Evolutionary conservation across 2,329 filamentous ascomycete species (phyloP).

Genomic region (Claviceps cyperi): DNA sequence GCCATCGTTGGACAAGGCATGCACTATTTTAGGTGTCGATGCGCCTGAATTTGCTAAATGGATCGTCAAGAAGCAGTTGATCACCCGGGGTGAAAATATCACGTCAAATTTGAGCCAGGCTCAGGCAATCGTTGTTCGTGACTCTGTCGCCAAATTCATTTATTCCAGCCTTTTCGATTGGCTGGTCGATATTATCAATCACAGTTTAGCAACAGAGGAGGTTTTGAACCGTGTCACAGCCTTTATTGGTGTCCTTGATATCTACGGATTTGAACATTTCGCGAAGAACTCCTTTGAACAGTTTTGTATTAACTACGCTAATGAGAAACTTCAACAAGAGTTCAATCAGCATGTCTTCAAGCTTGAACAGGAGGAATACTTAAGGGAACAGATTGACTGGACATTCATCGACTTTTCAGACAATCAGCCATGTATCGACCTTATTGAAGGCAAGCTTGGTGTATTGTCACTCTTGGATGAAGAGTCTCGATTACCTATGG

Average conservation of each 20-base stretch:
- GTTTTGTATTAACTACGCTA: slow-evolving; percentile 99
- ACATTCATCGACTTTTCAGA: slow-evolving; percentile 99
- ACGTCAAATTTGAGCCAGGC: slow-evolving; percentile 88
- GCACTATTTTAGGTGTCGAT: slow-evolving; percentile 76
- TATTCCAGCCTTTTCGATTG: slow-evolving; percentile 98
- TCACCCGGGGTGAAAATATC: slow-evolving; percentile 94
- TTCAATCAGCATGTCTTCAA: slow-evolving; percentile 99
- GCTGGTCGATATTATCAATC: slow-evolving; percentile 95
- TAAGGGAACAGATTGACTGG: slow-evolving; percentile 95
- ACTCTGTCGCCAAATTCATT: slow-evolving; percentile 96
- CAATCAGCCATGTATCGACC: slow-evolving; percentile 96
- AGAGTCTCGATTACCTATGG: slow-evolving; percentile 92
- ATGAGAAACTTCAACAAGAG: slow-evolving; percentile 97
- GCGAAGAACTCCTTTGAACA: slow-evolving; percentile 99
- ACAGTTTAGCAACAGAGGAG: slow-evolving; percentile 74
- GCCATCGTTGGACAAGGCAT: slow-evolving; percentile 68
- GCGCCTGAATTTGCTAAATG: slow-evolving; percentile 81
- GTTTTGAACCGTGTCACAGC: slow-evolving; percentile 69
- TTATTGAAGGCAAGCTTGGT: slow-evolving; percentile 94
- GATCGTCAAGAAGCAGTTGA: slow-evolving; percentile 97
- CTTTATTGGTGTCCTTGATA: slow-evolving; percentile 98
- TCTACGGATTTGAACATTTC: slow-evolving; percentile 98
- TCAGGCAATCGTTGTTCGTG: slow-evolving; percentile 84
- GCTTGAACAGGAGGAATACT: slow-evolving; percentile 94
- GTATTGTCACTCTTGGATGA: slow-evolving; percentile 87